phyloP scores from a whole-genome alignment of 73 alveolate species.

The Symbiodinium pilosum region DNA sequence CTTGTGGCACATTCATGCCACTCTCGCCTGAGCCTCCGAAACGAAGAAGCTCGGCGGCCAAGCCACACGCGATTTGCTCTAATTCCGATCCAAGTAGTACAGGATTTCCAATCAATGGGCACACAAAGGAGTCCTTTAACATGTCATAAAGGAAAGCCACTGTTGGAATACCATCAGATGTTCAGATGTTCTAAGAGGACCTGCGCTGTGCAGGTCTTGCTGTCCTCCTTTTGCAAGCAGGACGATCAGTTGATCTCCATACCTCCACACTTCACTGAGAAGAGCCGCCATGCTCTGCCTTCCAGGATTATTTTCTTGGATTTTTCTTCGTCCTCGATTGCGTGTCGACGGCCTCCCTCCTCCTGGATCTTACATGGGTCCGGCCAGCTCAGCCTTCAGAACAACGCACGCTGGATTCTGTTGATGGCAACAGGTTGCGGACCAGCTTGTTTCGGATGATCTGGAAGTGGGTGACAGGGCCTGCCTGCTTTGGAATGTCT shows the following conservation, averaged over 20 bases:
- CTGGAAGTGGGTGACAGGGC: slow-evolving; percentile 89
- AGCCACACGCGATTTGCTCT: too few relatives aligned
- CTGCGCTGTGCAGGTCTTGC: neutral
- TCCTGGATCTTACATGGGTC: slow-evolving; percentile 96
- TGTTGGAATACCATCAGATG: too few relatives aligned
- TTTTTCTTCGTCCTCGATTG: slow-evolving; percentile 96
- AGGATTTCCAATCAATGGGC: too few relatives aligned
- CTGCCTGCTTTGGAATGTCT: neutral
- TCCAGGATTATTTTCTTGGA: slow-evolving; percentile 94
- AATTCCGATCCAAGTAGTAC: too few relatives aligned
- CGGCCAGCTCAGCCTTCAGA: neutral
- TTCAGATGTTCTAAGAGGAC: neutral
- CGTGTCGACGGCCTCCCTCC: slow-evolving; percentile 96
- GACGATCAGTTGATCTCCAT: too few relatives aligned
- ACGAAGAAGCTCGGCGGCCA: too few relatives aligned
- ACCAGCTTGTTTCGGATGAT: slow-evolving; percentile 69
- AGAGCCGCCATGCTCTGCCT: neutral
- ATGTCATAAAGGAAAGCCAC: too few relatives aligned
- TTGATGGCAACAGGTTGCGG: slow-evolving; percentile 30
- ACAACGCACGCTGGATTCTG: neutral
- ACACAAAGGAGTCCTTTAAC: too few relatives aligned
- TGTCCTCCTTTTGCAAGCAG: slow-evolving; percentile 88
- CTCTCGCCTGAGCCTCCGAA: too few relatives aligned
- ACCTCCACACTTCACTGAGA: neutral
- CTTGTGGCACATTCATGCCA: too few relatives aligned